Evolutionary conservation across 2,329 filamentous ascomycete species (phyloP).

Genomic region (Hymenoscyphus albidus): DNA sequence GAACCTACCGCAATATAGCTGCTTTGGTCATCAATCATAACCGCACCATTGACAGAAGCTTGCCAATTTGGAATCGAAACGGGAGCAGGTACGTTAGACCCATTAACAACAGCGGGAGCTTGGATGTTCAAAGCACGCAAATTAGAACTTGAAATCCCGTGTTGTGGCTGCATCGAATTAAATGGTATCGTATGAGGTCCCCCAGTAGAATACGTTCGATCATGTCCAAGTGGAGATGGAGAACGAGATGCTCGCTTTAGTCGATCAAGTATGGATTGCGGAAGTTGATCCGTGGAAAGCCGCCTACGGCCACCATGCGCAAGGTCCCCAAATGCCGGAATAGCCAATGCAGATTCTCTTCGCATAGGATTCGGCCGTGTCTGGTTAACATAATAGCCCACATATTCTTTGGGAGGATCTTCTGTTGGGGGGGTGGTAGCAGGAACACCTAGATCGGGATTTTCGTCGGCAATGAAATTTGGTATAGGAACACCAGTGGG

Average conservation of each 20-base stretch:
- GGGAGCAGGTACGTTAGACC: slow-evolving; percentile 28
- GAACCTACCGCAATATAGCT: slow-evolving; percentile 27
- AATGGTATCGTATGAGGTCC: slow-evolving; percentile 25
- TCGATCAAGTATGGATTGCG: slow-evolving; percentile 34
- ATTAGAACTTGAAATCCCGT: slow-evolving; percentile 28
- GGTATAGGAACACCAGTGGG: slow-evolving; percentile 50
- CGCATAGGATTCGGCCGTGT: slow-evolving; percentile 19
- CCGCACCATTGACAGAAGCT: slow-evolving; percentile 26
- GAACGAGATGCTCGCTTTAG: slow-evolving; percentile 34
- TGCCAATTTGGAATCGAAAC: slow-evolving; percentile 30
- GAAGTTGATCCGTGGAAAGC: slow-evolving; percentile 35
- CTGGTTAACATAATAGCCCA: slow-evolving; percentile 35
- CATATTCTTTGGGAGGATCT: slow-evolving; percentile 32
- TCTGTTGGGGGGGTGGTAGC: slow-evolving; percentile 29
- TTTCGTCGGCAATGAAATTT: slow-evolving; percentile 54
- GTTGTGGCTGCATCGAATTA: slow-evolving; percentile 22
- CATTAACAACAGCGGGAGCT: slow-evolving; percentile 33
- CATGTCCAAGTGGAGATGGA: slow-evolving; percentile 35
- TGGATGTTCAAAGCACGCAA: slow-evolving; percentile 29
- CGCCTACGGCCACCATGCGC: slow-evolving; percentile 25
- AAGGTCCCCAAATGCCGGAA: slow-evolving; percentile 35
- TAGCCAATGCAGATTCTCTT: slow-evolving; percentile 25
- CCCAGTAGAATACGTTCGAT: slow-evolving; percentile 31
- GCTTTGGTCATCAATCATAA: slow-evolving; percentile 26
- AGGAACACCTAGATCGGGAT: slow-evolving; percentile 22